phyloP scores from a whole-genome alignment of 306 rosid genomes.

The Medicago lupulina region DNA sequence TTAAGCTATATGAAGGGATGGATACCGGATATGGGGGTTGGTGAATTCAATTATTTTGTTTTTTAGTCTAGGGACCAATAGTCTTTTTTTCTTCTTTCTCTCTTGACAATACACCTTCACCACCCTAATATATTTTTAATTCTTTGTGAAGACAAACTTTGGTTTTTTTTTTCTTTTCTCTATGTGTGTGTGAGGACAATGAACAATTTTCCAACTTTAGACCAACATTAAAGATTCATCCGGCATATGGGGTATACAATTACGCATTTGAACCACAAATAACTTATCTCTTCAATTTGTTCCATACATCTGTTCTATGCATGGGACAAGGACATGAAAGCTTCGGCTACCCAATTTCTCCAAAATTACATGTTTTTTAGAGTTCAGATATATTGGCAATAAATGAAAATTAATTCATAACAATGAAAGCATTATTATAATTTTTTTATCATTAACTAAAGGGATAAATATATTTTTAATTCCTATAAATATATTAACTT shows the following conservation, averaged over 20 bases:
- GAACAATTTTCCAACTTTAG: conserved; percentile 19
- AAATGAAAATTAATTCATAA: not conserved
- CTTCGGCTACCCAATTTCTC: conserved; percentile 6
- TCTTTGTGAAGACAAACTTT: not conserved
- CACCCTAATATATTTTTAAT: not conserved
- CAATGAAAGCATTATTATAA: not conserved
- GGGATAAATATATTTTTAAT: no score
- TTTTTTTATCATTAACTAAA: not conserved
- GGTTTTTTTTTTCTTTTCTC: not conserved
- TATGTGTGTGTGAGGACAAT: not conserved
- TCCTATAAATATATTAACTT: no score
- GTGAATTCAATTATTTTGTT: conserved; percentile 26
- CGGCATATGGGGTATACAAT: conserved; percentile 42
- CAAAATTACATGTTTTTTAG: not conserved
- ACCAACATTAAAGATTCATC: conserved; percentile 29
- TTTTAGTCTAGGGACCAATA: not conserved
- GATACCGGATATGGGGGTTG: not conserved
- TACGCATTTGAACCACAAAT: conserved; percentile 41
- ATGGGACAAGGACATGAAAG: conserved; percentile 32
- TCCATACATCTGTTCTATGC: not conserved
- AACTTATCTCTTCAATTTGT: conserved; percentile 43
- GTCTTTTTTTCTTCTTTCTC: not conserved
- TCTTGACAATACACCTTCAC: not conserved
- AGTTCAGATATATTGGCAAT: not conserved
- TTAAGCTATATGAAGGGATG: conserved; percentile 5